Evolutionary conservation across 2,329 filamentous ascomycete species (phyloP).

Genomic region (Pestalotiopsis sp.): DNA sequence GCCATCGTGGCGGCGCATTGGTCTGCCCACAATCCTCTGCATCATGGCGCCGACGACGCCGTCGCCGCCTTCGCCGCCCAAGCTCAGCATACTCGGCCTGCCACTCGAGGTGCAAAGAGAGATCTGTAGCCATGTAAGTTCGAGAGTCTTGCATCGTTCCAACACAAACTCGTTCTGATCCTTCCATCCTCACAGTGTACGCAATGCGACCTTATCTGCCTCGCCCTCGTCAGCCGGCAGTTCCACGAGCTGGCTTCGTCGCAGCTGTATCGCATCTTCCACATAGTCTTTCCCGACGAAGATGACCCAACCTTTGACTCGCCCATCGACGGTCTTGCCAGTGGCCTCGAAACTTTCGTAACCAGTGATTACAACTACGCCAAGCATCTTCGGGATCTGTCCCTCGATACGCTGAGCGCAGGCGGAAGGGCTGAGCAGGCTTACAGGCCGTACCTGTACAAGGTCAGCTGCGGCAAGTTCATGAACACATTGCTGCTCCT

Average conservation of each 20-base stretch:
- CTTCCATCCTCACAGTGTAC: constrained; percentile 44
- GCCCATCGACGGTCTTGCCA: constrained; percentile 59
- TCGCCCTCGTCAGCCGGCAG: constrained; percentile 60
- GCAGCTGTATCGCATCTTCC: constrained; percentile 62
- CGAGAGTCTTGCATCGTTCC: background rate
- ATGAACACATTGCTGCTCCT: constrained; percentile 63
- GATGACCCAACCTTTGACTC: constrained; percentile 55
- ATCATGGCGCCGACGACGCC: constrained; percentile 7
- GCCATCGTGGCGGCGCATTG: background rate
- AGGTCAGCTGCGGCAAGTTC: constrained; percentile 63
- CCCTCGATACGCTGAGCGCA: constrained; percentile 56
- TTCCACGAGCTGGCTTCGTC: constrained; percentile 61
- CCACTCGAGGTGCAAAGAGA: constrained; percentile 52
- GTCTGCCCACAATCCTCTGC: background rate
- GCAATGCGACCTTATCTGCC: constrained; percentile 55
- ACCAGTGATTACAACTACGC: constrained; percentile 68
- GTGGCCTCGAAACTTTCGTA: constrained; percentile 62
- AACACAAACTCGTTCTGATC: background rate
- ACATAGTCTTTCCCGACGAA: constrained; percentile 64
- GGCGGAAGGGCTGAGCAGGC: constrained; percentile 56
- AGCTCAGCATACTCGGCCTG: constrained; percentile 40
- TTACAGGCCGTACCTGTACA: constrained; percentile 58
- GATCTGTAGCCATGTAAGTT: constrained; percentile 49
- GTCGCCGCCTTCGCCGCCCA: background rate
- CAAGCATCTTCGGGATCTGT: constrained; percentile 57